Conservation (phyloP, 257 asterid species). For the Asclepias syriaca region DNA sequence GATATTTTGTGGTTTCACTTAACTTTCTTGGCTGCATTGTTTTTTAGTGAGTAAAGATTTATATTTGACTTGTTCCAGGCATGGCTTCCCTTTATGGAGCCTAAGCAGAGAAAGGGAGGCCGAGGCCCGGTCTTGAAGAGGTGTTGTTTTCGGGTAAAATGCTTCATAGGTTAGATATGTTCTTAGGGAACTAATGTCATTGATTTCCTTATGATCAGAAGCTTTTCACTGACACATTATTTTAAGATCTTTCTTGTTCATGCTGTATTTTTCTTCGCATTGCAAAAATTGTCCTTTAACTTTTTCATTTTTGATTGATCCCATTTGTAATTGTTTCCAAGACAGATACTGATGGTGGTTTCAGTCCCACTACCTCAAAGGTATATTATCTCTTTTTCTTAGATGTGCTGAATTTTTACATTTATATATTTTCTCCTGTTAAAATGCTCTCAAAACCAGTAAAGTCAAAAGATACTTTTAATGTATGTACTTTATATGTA, state of each 20-base stretch:
- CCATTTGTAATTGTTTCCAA: constrained; percentile 15
- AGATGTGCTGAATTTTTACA: not conserved
- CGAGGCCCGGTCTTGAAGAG: constrained; percentile 41
- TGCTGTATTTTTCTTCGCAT: not conserved
- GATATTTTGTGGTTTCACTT: constrained; percentile 3
- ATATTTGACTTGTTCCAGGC: constrained; percentile 30
- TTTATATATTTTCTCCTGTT: not conserved
- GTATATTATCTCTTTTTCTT: constrained; percentile 22
- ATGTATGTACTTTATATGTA: not conserved
- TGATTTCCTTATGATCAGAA: not conserved
- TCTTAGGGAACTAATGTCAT: not conserved
- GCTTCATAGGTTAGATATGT: constrained; percentile 50
- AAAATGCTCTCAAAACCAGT: not conserved
- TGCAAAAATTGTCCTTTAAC: not conserved
- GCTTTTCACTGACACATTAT: not conserved
- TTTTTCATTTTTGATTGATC: not conserved
- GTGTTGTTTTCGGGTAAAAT: constrained; percentile 58
- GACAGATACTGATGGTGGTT: constrained; percentile 80
- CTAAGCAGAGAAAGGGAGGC: constrained; percentile 39
- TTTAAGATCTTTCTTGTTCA: not conserved
- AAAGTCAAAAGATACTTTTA: not conserved
- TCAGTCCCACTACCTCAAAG: constrained; percentile 73
- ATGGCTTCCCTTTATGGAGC: constrained; percentile 80
- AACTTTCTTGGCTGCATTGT: not conserved
- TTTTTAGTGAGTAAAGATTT: not conserved